Conservation (phyloP, 345 rosid species). For the Salix koriyanagi region DNA sequence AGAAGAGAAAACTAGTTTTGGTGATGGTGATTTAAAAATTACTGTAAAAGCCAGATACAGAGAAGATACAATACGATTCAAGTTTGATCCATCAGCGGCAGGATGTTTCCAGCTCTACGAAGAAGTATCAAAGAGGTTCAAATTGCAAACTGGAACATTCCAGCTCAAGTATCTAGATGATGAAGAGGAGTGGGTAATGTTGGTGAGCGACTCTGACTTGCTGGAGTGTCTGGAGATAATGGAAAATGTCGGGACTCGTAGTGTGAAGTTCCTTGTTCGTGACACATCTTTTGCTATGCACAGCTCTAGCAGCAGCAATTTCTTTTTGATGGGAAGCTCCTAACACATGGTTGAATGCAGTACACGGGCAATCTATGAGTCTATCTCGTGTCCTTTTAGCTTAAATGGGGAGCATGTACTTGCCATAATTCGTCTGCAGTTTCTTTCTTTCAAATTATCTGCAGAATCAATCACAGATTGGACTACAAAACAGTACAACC, state of each 20-base stretch:
- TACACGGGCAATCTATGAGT: not conserved
- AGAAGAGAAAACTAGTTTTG: slow-evolving; percentile 24
- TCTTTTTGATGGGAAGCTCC: slow-evolving; percentile 36
- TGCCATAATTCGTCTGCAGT: not conserved
- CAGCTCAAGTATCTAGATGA: slow-evolving; percentile 82
- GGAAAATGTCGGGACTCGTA: slow-evolving; percentile 46
- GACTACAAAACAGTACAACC: not conserved
- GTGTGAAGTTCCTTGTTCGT: slow-evolving; percentile 63
- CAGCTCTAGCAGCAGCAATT: slow-evolving; percentile 66
- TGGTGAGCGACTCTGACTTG: slow-evolving; percentile 67
- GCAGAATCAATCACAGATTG: no score
- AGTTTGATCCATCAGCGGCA: slow-evolving; percentile 51
- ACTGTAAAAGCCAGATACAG: slow-evolving; percentile 75
- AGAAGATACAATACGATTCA: slow-evolving; percentile 72
- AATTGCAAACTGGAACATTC: slow-evolving; percentile 58
- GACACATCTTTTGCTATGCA: slow-evolving; percentile 44
- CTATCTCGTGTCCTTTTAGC: not conserved
- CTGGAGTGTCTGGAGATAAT: slow-evolving; percentile 78
- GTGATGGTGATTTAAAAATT: slow-evolving; percentile 42
- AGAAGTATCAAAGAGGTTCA: slow-evolving; percentile 75
- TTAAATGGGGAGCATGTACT: not conserved
- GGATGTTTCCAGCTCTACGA: slow-evolving; percentile 69
- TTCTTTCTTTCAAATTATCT: not conserved
- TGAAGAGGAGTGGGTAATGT: slow-evolving; percentile 89
- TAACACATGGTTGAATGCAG: slow-evolving; percentile 1